A percentile compares a stretch with the other conserved stretches of the same genome.
These are phyloP conservation scores for Saxophila tyrrhenica DNA, from an alignment of 495 filamentous ascomycete species.

Conservation along the genomic window DNA sequence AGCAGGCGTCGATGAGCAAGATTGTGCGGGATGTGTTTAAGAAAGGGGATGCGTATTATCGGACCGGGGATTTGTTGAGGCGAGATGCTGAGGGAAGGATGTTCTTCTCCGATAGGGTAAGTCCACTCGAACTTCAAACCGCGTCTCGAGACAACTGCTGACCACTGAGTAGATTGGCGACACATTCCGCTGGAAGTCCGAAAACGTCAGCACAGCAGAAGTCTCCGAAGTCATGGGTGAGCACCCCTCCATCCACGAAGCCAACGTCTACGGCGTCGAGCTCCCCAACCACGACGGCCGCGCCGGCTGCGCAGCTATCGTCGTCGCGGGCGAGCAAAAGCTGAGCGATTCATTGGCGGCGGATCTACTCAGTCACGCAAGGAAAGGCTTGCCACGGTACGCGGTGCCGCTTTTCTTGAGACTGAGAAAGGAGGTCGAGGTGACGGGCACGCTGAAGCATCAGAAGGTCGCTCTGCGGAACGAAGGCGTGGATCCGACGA, in stretches of 20 bases:
- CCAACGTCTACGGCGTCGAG: slow-evolving; percentile 67
- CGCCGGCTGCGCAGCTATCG: slow-evolving; percentile 31
- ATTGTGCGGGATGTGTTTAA: slow-evolving; percentile 58
- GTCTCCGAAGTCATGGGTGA: slow-evolving; percentile 56
- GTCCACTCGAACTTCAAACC: no score
- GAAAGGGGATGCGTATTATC: slow-evolving; percentile 66
- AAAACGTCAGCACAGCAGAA: slow-evolving; percentile 73
- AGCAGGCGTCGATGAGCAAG: slow-evolving; percentile 51
- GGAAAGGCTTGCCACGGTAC: slow-evolving; percentile 16
- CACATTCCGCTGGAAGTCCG: slow-evolving; percentile 69
- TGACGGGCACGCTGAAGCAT: slow-evolving; percentile 24
- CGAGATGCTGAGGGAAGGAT: slow-evolving; percentile 56
- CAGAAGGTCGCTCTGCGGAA: slow-evolving; percentile 21
- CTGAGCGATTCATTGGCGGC: slow-evolving; percentile 1
- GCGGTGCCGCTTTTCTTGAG: slow-evolving; percentile 22
- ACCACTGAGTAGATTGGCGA: no score
- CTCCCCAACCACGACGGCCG: slow-evolving; percentile 43
- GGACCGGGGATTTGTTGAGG: slow-evolving; percentile 61
- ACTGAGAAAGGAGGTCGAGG: slow-evolving; percentile 12
- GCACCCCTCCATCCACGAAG: slow-evolving; percentile 57
- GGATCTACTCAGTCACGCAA: slow-evolving; percentile 12
- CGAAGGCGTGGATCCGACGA: slow-evolving; percentile 18
- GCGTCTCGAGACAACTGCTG: no score
- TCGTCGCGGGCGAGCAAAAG: slow-evolving; percentile 3
- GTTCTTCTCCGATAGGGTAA: slow-evolving; percentile 69